Evolutionary conservation across 352 stramenopile genomes (phyloP), one percentile per base, ranked within the genome.

Genomic region (Phytophthora chlamydospora): DNA sequence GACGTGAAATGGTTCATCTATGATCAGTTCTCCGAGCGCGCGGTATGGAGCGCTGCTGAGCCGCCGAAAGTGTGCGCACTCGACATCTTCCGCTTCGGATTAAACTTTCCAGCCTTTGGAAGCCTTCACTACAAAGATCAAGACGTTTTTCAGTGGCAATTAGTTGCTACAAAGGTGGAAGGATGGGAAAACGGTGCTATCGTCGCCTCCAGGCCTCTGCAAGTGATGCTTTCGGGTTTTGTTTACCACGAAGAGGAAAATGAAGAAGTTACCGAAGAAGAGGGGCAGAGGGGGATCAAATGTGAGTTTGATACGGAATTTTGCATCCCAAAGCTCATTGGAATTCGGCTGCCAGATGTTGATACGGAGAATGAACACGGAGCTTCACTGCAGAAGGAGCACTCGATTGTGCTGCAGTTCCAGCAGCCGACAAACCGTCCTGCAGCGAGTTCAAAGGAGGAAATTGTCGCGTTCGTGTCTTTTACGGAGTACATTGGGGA

Each of bases 401-500:
- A 91, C 51, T 58, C 63, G 7, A 66, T 93, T 42, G 55, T 80
- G 31, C 33, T 93, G 13, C 62, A 82, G 47, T 93, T 91, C 46
- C 53, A 73, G 2, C 62, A 76, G 24, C 36, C 76, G 3, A 93
- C 85, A 5, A 91, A 85, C 41, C 59, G 56, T 9, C 82, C 83
- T 17, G 41, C 42, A 16, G 71, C 58, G 2, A 31, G 13, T 5
- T 67, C 69, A 0, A 79, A 73, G 13, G 27, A 69, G 6, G 61
- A 73, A 2, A 74, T 93, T n/a, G 64, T 73, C 32, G 31, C 29
- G 1, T 76, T 87, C 44, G 66, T 93, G 3, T 29, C 14, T 11
- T 88, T 93, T 50, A 66, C 75, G 7, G 63, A 73, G 33, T 88
- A 91, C 56, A 50, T 93, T 57, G 85, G 82, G 36, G 71, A 88